Conservation (phyloP, 345 rosid genomes). For the Populus deltoides region DNA sequence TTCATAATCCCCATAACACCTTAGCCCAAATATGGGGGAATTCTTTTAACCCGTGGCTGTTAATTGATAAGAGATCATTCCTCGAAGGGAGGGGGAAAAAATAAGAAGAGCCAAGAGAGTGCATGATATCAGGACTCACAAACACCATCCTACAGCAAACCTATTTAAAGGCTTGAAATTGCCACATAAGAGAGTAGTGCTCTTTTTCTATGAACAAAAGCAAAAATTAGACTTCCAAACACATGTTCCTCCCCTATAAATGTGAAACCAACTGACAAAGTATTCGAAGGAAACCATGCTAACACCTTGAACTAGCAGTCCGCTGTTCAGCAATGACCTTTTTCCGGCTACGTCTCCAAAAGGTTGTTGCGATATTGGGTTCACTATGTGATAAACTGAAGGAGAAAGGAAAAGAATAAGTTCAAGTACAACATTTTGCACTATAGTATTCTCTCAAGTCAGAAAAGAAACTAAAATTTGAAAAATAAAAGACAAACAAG, state of each 20-base stretch:
- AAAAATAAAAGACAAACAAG: neutral
- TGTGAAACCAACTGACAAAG: constrained; percentile 14
- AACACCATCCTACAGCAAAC: neutral
- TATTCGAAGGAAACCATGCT: constrained; percentile 39
- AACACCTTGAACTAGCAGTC: constrained; percentile 78
- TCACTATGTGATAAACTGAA: constrained; percentile 84
- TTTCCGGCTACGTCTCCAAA: constrained; percentile 86
- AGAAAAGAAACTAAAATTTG: neutral
- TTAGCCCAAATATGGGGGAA: neutral
- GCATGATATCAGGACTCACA: neutral
- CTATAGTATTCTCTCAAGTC: neutral
- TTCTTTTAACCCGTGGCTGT: neutral
- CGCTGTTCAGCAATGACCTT: constrained; percentile 90
- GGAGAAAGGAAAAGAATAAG: constrained; percentile 5
- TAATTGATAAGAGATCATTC: neutral
- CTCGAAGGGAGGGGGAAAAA: neutral
- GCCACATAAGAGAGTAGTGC: neutral
- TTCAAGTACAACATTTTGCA: constrained; percentile 6
- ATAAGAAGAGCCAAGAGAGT: neutral
- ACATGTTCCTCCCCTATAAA: neutral
- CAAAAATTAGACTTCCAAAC: neutral
- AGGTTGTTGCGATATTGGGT: constrained; percentile 78
- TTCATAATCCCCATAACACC: neutral
- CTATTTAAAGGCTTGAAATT: neutral
- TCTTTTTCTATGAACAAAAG: neutral